A percentile compares a stretch with the other conserved stretches of the same genome.
These are phyloP conservation scores for Pseudocercospora ulei DNA, from an alignment of 2,329 filamentous ascomycete genomes.

Conservation along the genomic window DNA sequence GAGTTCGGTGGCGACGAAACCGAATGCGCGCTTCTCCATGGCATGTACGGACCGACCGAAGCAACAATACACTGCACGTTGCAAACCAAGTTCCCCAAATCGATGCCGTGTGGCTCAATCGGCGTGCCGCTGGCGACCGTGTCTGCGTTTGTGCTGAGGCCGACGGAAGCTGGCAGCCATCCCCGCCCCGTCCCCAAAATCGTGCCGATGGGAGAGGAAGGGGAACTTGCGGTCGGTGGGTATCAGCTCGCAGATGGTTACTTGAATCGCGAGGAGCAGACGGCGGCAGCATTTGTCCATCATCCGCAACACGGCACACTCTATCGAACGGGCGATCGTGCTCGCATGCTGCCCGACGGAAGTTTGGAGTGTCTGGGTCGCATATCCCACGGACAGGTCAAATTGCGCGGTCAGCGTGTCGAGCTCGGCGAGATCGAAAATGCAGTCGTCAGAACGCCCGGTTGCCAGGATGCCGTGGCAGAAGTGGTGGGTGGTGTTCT, in stretches of 20 bases:
- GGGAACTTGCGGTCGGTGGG: slow-evolving; percentile 74
- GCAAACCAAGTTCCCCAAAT: slow-evolving; percentile 51
- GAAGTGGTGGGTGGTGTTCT: slow-evolving; percentile 58
- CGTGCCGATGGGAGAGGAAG: slow-evolving; percentile 56
- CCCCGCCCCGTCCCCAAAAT: slow-evolving; percentile 35
- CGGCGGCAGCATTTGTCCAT: slow-evolving; percentile 58
- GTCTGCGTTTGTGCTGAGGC: slow-evolving; percentile 58
- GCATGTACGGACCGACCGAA: slow-evolving; percentile 91
- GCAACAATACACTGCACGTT: slow-evolving; percentile 84
- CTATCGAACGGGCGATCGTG: slow-evolving; percentile 81
- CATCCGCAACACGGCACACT: slow-evolving; percentile 55
- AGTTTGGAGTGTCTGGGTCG: slow-evolving; percentile 75
- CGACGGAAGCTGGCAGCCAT: slow-evolving; percentile 3
- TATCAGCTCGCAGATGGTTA: slow-evolving; percentile 71
- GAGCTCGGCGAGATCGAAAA: slow-evolving; percentile 54
- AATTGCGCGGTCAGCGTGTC: slow-evolving; percentile 71
- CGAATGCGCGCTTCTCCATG: slow-evolving; percentile 61
- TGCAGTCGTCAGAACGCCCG: slow-evolving; percentile 51
- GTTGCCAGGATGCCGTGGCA: slow-evolving; percentile 57
- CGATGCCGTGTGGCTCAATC: slow-evolving; percentile 57
- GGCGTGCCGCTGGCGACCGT: slow-evolving; percentile 72
- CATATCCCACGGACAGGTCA: slow-evolving; percentile 71
- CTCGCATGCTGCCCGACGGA: slow-evolving; percentile 56
- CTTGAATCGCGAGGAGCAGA: slow-evolving; percentile 70
- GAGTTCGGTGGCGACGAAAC: slow-evolving; percentile 60